Conservation (phyloP, 2,329 filamentous ascomycete species). For the Tothia fuscella region DNA sequence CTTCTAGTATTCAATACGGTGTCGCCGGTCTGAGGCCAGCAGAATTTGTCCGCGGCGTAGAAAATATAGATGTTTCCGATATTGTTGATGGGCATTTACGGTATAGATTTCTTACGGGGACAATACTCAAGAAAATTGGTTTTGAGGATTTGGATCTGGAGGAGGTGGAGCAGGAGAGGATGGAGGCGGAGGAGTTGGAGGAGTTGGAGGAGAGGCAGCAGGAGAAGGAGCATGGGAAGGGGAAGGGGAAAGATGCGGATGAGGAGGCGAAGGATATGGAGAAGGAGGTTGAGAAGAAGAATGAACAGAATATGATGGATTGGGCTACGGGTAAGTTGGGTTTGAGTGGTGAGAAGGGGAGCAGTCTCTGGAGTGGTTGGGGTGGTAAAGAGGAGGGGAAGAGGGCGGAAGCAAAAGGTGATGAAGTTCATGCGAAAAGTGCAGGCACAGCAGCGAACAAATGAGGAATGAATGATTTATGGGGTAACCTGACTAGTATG, state of each 20-base stretch:
- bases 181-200: slow-evolving; percentile 22
- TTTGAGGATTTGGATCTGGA: slow-evolving; percentile 39
- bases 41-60: slow-evolving; percentile 52
- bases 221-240: slow-evolving; percentile 12
- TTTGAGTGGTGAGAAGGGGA: too few species aligned
- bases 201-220: slow-evolving; percentile 25
- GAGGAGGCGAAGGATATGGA: slow-evolving; percentile 22
- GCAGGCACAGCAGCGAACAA: too few species aligned
- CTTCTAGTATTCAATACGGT: slow-evolving; percentile 69
- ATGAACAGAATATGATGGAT: slow-evolving; percentile 30
- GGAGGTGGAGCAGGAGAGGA: slow-evolving; percentile 34
- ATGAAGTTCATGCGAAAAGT: too few species aligned
- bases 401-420: too few species aligned
- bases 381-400: too few species aligned
- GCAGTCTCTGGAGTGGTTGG: too few species aligned
- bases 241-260: slow-evolving; percentile 14
- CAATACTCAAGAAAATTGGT: slow-evolving; percentile 39
- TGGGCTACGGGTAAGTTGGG: slow-evolving; percentile 32
- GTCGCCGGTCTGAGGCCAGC: slow-evolving; percentile 74
- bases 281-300: slow-evolving; percentile 31
- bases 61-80: slow-evolving; percentile 42
- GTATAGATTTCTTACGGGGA: slow-evolving; percentile 39
- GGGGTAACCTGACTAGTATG: too few species aligned
- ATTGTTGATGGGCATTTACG: slow-evolving; percentile 50
- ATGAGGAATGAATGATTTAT: too few species aligned